Conservation (phyloP, 306 rosid species). For the Cajanus cajan region DNA sequence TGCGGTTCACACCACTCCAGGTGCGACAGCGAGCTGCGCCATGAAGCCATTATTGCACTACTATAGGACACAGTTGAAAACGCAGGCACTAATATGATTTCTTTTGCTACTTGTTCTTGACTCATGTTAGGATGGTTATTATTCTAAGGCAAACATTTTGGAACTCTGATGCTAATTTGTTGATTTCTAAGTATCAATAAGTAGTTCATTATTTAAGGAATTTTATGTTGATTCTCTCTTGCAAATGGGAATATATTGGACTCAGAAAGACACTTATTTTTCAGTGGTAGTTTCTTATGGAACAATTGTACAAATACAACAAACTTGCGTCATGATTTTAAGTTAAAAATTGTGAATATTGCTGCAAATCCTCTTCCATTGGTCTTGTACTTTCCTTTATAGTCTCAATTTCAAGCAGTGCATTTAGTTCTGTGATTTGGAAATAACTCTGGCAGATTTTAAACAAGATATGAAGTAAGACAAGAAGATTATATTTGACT, state of each 20-base stretch:
- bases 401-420: background rate
- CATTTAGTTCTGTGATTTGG: background rate
- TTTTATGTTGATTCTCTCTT: background rate
- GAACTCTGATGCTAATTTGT: background rate
- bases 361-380: background rate
- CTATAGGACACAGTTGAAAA: background rate
- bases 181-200: background rate
- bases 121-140: background rate
- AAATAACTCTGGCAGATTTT: background rate
- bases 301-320: background rate
- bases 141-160: background rate
- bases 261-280: background rate
- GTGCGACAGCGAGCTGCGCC: background rate
- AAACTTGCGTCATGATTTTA: background rate
- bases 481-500: background rate
- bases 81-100: background rate
- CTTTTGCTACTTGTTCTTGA: background rate
- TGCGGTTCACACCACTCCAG: background rate
- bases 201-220: background rate
- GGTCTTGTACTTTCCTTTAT: background rate
- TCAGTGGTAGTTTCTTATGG: background rate
- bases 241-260: background rate
- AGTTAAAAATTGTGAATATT: background rate
- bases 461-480: background rate
- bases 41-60: background rate